Base-by-base conservation (phyloP, 768 basidiomycete species). In the Agrocybe chaxingu region DNA sequence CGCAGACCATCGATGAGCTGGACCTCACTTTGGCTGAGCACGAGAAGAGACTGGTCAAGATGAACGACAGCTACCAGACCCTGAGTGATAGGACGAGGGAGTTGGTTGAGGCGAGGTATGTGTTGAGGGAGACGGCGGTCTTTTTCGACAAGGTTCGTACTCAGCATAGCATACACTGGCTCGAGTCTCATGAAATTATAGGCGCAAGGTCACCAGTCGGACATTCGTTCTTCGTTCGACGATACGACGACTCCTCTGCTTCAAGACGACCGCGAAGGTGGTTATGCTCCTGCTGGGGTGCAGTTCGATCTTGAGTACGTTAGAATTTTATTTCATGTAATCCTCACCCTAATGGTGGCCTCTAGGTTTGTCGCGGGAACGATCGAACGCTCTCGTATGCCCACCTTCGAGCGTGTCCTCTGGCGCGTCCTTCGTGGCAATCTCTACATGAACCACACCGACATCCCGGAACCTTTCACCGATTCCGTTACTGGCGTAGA, bases 361-460 rank as follows among this genome's bases (percentile, higher is more conserved):
- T n/a, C 8, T 11, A 92, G 91, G 59, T 99, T 99, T 60, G 89
- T 99, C 18, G 87, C 97, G 3, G 97, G 97, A 24, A 98, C 96
- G 0, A 93, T 98, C 56, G 95, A 98, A 61, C 90, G 97, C 41
- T 74, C 86, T 7, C 86, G 95, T 50, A 78, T 98, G 62, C 82
- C 90, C 1, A 95, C 92, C 4, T 98, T 99, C 47, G 97, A 99
- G 70, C 88, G 97, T 12, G 91, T 99, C 13, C 81, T 98, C 43
- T 99, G 97, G 97, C 91, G 97, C 58, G 92, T 98, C 32, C 79
- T 98, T 13, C 87, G 97, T 52, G 97, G 97, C 44, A 98, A 99
- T 66, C 76, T 99, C 16, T 99, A 96, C 75, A 98, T 99, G 96
- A 99, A 98, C 70, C 88, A 93, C 68, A 91, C 87, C 47, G 95